Evolutionary conservation across 352 stramenopile species (phyloP).

Genomic region (Phytopythium litorale): DNA sequence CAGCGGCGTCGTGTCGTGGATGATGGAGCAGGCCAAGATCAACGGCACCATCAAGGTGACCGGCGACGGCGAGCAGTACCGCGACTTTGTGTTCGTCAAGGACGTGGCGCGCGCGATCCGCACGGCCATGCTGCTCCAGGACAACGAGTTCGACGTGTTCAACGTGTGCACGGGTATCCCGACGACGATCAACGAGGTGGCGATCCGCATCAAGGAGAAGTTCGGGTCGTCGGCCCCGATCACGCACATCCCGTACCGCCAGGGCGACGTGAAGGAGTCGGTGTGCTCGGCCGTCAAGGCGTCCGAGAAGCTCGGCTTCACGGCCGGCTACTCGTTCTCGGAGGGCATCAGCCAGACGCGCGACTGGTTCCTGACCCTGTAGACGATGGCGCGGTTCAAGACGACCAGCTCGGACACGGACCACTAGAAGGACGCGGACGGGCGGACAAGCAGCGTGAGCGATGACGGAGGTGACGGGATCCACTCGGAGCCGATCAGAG

Average conservation of each 20-base stretch:
- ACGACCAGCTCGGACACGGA: background rate
- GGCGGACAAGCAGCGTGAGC: constrained; percentile 1
- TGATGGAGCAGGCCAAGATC: constrained; percentile 85
- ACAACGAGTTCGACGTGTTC: constrained; percentile 77
- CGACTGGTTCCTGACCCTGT: constrained; percentile 67
- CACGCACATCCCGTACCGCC: constrained; percentile 61
- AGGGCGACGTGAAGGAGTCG: constrained; percentile 79
- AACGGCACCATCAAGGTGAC: constrained; percentile 80
- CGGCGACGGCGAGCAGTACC: constrained; percentile 73
- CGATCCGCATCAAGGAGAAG: constrained; percentile 60
- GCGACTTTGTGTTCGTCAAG: constrained; percentile 86
- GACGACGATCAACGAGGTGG: constrained; percentile 61
- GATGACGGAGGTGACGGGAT: background rate
- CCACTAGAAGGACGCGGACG: background rate
- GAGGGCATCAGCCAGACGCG: constrained; percentile 67
- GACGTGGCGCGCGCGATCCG: constrained; percentile 78
- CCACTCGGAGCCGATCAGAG: background rate
- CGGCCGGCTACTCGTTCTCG: constrained; percentile 57
- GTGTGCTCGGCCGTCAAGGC: constrained; percentile 72
- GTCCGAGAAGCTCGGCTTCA: constrained; percentile 67
- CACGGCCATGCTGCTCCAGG: constrained; percentile 63
- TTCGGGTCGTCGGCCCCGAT: constrained; percentile 66
- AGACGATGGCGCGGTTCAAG: background rate
- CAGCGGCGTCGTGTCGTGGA: constrained; percentile 81
- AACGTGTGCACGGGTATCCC: constrained; percentile 83